Conservation (phyloP, 805 yeast genomes). For the Metschnikowia hibisci region DNA sequence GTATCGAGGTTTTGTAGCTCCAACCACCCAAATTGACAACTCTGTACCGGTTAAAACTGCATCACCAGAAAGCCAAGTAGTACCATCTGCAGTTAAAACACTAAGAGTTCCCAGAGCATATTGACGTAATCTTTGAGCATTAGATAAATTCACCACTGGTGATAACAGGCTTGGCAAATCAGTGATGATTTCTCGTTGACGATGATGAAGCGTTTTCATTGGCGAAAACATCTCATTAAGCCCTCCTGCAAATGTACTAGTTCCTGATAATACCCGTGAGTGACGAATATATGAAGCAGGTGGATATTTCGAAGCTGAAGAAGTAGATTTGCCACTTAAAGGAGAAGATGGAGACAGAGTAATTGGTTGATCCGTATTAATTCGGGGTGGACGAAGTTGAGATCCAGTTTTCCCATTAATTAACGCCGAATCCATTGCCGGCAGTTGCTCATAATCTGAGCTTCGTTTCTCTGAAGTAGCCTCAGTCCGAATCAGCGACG, state of each 20-base stretch:
- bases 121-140: conserved; percentile 64
- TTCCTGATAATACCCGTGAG: conserved; percentile 14
- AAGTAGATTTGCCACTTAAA: conserved; percentile 9
- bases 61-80: conserved; percentile 32
- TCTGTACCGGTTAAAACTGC: conserved; percentile 51
- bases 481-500: neutral
- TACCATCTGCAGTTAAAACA: conserved; percentile 23
- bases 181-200: conserved; percentile 19
- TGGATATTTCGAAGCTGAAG: conserved; percentile 12
- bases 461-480: neutral
- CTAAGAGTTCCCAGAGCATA: conserved; percentile 53
- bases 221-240: conserved; percentile 13
- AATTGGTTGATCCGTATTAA: conserved; percentile 11
- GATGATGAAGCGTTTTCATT: conserved; percentile 17
- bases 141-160: conserved; percentile 67
- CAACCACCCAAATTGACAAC: conserved; percentile 44
- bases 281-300: conserved; percentile 18
- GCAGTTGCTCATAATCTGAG: neutral
- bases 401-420: neutral
- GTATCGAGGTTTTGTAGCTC: conserved; percentile 47
- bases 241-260: conserved; percentile 13
- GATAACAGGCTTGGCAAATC: conserved; percentile 58
- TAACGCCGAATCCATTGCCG: neutral
- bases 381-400: conserved; percentile 11
- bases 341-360: conserved; percentile 14